A percentile compares a stretch with the other conserved stretches of the same genome.
phyloP scores from a whole-genome alignment of 306 rosid species.

The Vigna trinervia region DNA sequence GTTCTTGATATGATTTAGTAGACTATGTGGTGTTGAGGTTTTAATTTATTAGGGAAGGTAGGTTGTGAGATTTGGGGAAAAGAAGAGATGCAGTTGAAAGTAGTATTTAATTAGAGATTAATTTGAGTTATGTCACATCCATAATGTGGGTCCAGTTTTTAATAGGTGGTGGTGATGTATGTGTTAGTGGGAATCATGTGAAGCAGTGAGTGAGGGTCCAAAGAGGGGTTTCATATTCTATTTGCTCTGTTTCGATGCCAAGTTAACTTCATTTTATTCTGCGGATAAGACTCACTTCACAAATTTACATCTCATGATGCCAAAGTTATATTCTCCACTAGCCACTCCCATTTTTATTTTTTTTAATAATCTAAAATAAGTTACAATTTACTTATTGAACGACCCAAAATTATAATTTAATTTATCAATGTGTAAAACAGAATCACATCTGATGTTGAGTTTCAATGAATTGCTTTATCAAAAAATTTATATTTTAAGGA shows the following conservation, averaged over 20 bases:
- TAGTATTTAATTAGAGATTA: constrained; percentile 38
- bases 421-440: too few species aligned
- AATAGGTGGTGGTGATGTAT: constrained; percentile 53
- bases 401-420: too few species aligned
- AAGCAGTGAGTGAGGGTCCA: constrained; percentile 59
- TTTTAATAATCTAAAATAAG: too few species aligned
- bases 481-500: too few species aligned
- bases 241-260: constrained; percentile 34
- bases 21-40: neutral
- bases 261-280: constrained; percentile 12
- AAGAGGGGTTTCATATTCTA: constrained; percentile 34
- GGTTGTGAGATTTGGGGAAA: constrained; percentile 27
- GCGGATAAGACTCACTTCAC: constrained; percentile 5
- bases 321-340: neutral
- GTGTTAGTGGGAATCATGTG: constrained; percentile 70
- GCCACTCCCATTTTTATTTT: neutral
- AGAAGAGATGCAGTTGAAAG: constrained; percentile 40
- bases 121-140: constrained; percentile 59
- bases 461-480: too few species aligned
- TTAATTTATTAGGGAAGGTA: constrained; percentile 7
- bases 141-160: constrained; percentile 49
- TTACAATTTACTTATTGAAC: too few species aligned
- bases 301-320: neutral
- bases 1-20: constrained; percentile 49
- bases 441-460: too few species aligned